Conservation (phyloP, 768 basidiomycete species). For the Naganishia kalamii region DNA sequence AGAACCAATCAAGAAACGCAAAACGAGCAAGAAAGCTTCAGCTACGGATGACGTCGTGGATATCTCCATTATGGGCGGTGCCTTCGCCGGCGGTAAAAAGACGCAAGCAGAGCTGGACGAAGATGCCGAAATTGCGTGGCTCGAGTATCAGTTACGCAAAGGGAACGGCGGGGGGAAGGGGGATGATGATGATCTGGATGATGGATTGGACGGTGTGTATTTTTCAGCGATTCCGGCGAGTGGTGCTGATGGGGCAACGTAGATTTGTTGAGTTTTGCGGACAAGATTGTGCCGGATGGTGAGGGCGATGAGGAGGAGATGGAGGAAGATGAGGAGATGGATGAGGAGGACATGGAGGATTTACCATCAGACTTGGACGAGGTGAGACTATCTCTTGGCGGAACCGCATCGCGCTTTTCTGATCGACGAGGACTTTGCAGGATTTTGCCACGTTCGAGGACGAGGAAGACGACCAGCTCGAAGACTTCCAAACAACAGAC, state of each 20-base stretch:
- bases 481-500: conserved; percentile 18
- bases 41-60: conserved; percentile 2
- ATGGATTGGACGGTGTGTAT: conserved; percentile 72
- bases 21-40: neutral
- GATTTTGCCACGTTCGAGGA: conserved; percentile 23
- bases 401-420: neutral
- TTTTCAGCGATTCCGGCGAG: conserved; percentile 10
- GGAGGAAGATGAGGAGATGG: conserved; percentile 45
- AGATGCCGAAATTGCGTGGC: conserved; percentile 74
- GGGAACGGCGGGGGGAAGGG: conserved; percentile 33
- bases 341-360: conserved; percentile 27
- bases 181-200: conserved; percentile 53
- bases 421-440: neutral
- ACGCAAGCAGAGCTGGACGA: conserved; percentile 56
- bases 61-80: conserved; percentile 20
- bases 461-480: conserved; percentile 24
- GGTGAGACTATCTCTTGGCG: neutral
- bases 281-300: conserved; percentile 35
- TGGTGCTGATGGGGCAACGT: too few species aligned
- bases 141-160: conserved; percentile 71
- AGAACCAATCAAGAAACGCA: neutral
- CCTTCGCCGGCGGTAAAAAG: neutral
- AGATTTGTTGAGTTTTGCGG: conserved; percentile 41
- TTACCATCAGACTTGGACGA: neutral
- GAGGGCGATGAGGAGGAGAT: conserved; percentile 41